Base-by-base conservation (phyloP, 2,329 filamentous ascomycete genomes). In the Arthrocladium fulminans region DNA sequence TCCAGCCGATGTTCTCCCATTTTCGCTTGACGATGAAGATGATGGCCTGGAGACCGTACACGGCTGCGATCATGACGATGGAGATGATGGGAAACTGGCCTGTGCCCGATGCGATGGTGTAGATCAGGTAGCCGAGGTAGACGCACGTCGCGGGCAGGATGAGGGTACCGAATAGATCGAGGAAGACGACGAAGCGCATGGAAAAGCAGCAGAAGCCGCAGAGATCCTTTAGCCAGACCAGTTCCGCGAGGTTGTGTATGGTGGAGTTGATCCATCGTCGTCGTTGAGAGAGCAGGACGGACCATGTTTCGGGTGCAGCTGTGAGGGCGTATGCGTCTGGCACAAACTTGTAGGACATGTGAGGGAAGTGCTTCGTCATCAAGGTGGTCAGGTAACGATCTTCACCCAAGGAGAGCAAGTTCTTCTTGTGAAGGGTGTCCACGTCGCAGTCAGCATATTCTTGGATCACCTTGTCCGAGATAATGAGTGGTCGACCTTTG, bases 1-100 rank as follows among this genome's bases (percentile, higher is more conserved):
- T 96, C 92, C 92, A 98, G 29, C 90, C 92, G 58, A 98, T 84
- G 90, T 97, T 97, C 66, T 98, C 90, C 92, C 92, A 98, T 72
- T 96, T 96, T 61, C 90, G 85, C 50, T 88, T 85, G 49, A 96
- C 63, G 60, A 97, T 95, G 73, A 98, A 98, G 66, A 98, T 96
- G 63, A 97, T 83, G 37, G 86, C 3, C 84, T 92, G 73, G 90
- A 96, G 59, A 98, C 32, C 32, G 13, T 35, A 35, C n/a, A 35
- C 32, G 32, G 32, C 32, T 35, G 6, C 32, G 6, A 42, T 42
- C 39, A 42, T 42, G 62, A 86, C 75, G 55, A 98, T 81, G 0
- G 92, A 94, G 58, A 96, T 85, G 47, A 86, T 63, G 0, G 90
- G 92, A 68, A 97, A 86, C 55, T 82, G 81, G 1, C 88, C 88